Evolutionary conservation across 306 rosid genomes (phyloP).

Genomic region (Quercus gilva): DNA sequence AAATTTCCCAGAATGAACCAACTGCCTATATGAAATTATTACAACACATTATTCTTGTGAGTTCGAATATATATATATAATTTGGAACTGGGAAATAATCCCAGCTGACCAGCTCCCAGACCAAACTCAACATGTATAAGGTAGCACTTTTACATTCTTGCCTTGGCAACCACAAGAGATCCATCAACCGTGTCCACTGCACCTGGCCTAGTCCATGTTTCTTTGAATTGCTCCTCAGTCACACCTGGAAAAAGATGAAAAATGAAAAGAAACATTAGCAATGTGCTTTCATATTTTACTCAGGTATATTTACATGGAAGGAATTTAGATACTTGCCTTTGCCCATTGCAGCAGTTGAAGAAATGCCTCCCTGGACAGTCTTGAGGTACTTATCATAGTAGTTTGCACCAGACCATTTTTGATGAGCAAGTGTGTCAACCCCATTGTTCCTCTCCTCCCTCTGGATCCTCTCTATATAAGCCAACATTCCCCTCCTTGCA

Average conservation of each 20-base stretch:
- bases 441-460: slow-evolving; percentile 93
- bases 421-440: slow-evolving; percentile 96
- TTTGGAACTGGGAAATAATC: not conserved
- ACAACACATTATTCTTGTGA: slow-evolving; percentile 14
- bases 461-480: slow-evolving; percentile 91
- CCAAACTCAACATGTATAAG: not conserved
- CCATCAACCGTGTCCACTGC: slow-evolving; percentile 53
- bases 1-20: slow-evolving; percentile 10
- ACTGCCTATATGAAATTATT: slow-evolving; percentile 1
- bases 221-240: slow-evolving; percentile 94
- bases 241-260: slow-evolving; percentile 53
- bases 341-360: slow-evolving; percentile 99
- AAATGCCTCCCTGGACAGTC: slow-evolving; percentile 93
- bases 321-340: slow-evolving; percentile 49
- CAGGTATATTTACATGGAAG: not conserved
- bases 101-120: not conserved
- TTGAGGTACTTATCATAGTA: slow-evolving; percentile 89
- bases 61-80: not conserved
- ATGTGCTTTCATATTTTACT: not conserved
- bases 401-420: slow-evolving; percentile 98
- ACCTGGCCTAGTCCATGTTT: slow-evolving; percentile 83
- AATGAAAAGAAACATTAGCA: not conserved
- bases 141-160: slow-evolving; percentile 55
- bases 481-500: slow-evolving; percentile 86
- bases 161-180: slow-evolving; percentile 63